A percentile compares a stretch with the other conserved stretches of the same genome.
Evolutionary conservation across 306 rosid genomes (phyloP).

Genomic region (Ceratonia siliqua): DNA sequence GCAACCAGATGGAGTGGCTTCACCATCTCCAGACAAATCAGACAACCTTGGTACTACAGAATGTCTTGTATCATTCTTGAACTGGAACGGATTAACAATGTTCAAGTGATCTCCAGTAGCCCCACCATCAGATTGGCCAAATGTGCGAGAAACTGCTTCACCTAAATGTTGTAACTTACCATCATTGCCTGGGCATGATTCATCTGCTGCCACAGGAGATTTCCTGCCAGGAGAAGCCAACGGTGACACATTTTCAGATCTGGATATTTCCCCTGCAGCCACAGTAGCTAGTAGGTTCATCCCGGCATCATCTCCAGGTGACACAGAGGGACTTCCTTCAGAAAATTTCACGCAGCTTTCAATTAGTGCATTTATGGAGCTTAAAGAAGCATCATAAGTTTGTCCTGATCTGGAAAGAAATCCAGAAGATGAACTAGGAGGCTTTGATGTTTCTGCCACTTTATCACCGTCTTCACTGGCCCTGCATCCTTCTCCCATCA

Average conservation of each 20-base stretch:
- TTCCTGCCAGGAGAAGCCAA: slow-evolving; percentile 55
- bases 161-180: slow-evolving; percentile 42
- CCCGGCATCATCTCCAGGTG: slow-evolving; percentile 70
- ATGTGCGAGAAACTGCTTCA: slow-evolving; percentile 36
- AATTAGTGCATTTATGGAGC: slow-evolving; percentile 78
- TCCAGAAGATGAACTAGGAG: slow-evolving; percentile 49
- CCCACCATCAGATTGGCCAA: slow-evolving; percentile 36
- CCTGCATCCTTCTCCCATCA: slow-evolving; percentile 48
- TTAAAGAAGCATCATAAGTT: slow-evolving; percentile 62
- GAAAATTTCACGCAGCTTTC: slow-evolving; percentile 84
- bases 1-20: slow-evolving; percentile 37
- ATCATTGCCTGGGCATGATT: slow-evolving; percentile 47
- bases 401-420: slow-evolving; percentile 58
- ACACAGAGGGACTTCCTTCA: slow-evolving; percentile 56
- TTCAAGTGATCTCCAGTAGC: slow-evolving; percentile 31
- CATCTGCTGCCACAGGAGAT: slow-evolving; percentile 50
- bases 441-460: slow-evolving; percentile 44
- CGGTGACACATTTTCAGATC: slow-evolving; percentile 66
- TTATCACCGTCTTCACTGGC: slow-evolving; percentile 48
- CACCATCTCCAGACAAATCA: slow-evolving; percentile 39
- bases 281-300: slow-evolving; percentile 89
- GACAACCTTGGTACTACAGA: background rate
- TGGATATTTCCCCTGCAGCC: slow-evolving; percentile 80
- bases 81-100: slow-evolving; percentile 24
- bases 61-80: slow-evolving; percentile 32